Evolutionary conservation across 1,139 yeast genomes (phyloP).

Genomic region (Starmera stellimalicola): DNA sequence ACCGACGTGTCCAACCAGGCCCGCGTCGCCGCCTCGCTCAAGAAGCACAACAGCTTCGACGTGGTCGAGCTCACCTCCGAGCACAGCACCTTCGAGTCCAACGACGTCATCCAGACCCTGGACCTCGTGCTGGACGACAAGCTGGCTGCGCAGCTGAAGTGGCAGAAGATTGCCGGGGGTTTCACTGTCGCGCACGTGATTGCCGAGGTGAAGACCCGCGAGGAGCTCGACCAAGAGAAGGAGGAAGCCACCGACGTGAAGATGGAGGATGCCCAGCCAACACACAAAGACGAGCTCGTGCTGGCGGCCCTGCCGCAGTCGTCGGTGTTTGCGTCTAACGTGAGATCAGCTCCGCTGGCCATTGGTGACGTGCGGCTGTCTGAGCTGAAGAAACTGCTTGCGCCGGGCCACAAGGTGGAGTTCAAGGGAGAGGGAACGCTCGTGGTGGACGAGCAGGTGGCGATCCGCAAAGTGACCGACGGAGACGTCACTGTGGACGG

Average conservation of each 20-base stretch:
- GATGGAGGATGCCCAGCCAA: slow-evolving; percentile 9
- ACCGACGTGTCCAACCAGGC: slow-evolving; percentile 21
- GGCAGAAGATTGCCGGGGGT: slow-evolving; percentile 83
- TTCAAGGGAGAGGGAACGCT: slow-evolving; percentile 90
- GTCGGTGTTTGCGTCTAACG: slow-evolving; percentile 12
- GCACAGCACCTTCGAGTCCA: slow-evolving; percentile 41
- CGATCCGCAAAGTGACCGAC: slow-evolving; percentile 68
- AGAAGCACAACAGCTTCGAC: slow-evolving; percentile 20
- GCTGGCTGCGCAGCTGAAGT: slow-evolving; percentile 51
- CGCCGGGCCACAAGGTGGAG: slow-evolving; percentile 59
- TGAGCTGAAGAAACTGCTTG: slow-evolving; percentile 60
- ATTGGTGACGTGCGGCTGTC: slow-evolving; percentile 87
- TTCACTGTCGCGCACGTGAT: slow-evolving; percentile 75
- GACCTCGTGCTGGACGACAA: slow-evolving; percentile 65
- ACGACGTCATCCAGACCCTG: slow-evolving; percentile 55
- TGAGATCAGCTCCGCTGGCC: slow-evolving; percentile 35
- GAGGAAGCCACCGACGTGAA: slow-evolving; percentile 9
- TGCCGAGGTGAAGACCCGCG: slow-evolving; percentile 53
- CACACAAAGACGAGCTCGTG: slow-evolving; percentile 12
- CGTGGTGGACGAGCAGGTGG: slow-evolving; percentile 71
- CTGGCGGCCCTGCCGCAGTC: slow-evolving; percentile 14
- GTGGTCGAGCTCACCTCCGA: slow-evolving; percentile 27
- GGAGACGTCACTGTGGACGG: slow-evolving; percentile 87
- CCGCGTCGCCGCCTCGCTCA: slow-evolving; percentile 14
- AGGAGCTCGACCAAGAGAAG: slow-evolving; percentile 17